Evolutionary conservation across 495 filamentous ascomycete species (phyloP).

Genomic region (Penicillium psychrofluorescens): DNA sequence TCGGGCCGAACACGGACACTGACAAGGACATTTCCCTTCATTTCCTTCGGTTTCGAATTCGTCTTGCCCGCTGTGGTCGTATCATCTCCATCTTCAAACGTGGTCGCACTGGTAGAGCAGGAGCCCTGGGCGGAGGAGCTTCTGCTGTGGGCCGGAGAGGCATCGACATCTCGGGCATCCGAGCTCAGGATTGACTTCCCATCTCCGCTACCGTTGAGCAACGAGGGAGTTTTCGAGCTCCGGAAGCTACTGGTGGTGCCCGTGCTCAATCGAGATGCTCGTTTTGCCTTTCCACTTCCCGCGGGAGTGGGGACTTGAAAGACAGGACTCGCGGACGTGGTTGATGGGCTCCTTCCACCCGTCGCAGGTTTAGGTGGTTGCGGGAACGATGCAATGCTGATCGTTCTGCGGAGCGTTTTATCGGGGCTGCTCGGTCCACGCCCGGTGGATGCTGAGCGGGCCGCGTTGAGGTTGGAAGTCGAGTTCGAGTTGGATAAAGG

Average conservation of each 20-base stretch:
- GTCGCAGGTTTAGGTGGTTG: slow-evolving; percentile 63
- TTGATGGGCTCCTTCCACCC: slow-evolving; percentile 29
- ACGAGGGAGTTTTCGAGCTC: slow-evolving; percentile 55
- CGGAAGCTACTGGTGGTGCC: slow-evolving; percentile 39
- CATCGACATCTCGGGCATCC: slow-evolving; percentile 59
- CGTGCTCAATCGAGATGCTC: slow-evolving; percentile 32
- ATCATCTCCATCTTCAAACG: slow-evolving; percentile 60
- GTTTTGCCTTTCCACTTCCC: slow-evolving; percentile 22
- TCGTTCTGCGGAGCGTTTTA: slow-evolving; percentile 70
- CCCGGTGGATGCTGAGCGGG: slow-evolving; percentile 32
- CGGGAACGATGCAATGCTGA: slow-evolving; percentile 90
- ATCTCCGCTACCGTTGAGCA: slow-evolving; percentile 74
- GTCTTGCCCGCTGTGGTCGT: slow-evolving; percentile 25
- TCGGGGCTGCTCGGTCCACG: slow-evolving; percentile 37
- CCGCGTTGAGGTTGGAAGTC: slow-evolving; percentile 27
- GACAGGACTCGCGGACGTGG: slow-evolving; percentile 30
- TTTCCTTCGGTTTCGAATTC: slow-evolving; percentile 45
- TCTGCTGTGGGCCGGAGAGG: slow-evolving; percentile 78
- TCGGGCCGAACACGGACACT: slow-evolving; percentile 92
- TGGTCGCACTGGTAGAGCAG: slow-evolving; percentile 83
- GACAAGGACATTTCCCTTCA: slow-evolving; percentile 91
- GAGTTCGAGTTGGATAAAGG: slow-evolving; percentile 36
- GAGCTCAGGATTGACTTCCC: slow-evolving; percentile 58
- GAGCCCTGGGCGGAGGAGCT: slow-evolving; percentile 87
- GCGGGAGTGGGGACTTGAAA: slow-evolving; percentile 18